A percentile compares a stretch with the other conserved stretches of the same genome.
Conservation (phyloP, 2,329 filamentous ascomycete species). For the Apiospora sp. region DNA sequence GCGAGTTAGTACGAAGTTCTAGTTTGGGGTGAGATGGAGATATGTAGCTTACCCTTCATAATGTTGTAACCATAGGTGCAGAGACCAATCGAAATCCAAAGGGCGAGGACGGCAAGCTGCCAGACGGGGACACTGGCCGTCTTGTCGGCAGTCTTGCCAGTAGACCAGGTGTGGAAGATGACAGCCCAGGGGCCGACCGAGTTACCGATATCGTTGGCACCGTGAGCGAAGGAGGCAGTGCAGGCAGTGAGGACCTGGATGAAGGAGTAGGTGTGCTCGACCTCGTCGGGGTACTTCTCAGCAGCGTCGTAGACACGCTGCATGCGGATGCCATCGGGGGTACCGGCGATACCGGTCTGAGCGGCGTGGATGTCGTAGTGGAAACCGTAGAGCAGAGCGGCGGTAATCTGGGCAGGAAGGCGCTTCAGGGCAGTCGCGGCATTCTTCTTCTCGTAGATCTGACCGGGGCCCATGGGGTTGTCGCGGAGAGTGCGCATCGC, state of each 20-base stretch:
- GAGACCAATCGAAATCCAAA: conserved; percentile 71
- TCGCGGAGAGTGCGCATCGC: conserved; percentile 80
- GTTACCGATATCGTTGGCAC: conserved; percentile 80
- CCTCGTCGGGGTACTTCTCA: conserved; percentile 72
- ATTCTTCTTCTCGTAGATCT: conserved; percentile 79
- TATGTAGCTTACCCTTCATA: conserved; percentile 71
- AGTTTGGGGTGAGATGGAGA: conserved; percentile 28
- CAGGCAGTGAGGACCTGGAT: conserved; percentile 73
- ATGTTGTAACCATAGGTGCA: conserved; percentile 84
- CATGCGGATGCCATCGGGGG: conserved; percentile 78
- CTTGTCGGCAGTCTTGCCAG: conserved; percentile 64
- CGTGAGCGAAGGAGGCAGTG: conserved; percentile 78
- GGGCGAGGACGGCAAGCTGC: conserved; percentile 77
- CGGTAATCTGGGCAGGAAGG: conserved; percentile 71
- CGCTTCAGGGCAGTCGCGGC: conserved; percentile 69
- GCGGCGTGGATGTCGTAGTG: conserved; percentile 85
- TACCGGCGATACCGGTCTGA: conserved; percentile 74
- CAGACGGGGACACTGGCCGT: conserved; percentile 76
- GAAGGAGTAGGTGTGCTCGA: conserved; percentile 74
- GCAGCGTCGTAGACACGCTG: conserved; percentile 70
- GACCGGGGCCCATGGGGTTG: conserved; percentile 75
- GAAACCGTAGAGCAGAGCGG: conserved; percentile 73
- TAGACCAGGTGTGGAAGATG: conserved; percentile 73
- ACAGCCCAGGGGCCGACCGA: conserved; percentile 74
- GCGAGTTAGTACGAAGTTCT: conserved; percentile 34